Percentiles rank a stretch among this genome's conserved stretches.
Conservation (phyloP, 768 basidiomycete species). For the Suillus decipiens region DNA sequence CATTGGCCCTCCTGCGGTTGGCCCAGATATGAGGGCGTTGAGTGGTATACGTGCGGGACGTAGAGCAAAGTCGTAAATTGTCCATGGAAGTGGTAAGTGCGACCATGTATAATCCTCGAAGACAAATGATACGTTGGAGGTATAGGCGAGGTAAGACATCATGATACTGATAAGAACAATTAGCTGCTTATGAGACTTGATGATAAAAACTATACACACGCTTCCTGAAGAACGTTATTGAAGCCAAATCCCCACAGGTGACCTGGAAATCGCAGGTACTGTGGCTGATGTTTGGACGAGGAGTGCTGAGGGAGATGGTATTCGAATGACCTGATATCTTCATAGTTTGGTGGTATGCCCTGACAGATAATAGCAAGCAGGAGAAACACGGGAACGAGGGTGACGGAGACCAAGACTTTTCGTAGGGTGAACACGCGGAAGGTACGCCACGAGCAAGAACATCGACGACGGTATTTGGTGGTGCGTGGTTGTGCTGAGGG, state of each 20-base stretch:
- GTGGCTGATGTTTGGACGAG: conserved; percentile 18
- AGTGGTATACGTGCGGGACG: conserved; percentile 55
- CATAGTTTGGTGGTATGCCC: conserved; percentile 42
- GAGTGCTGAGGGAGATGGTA: conserved; percentile 42
- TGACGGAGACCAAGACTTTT: conserved; percentile 27
- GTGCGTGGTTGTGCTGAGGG: not conserved
- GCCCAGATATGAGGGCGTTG: conserved; percentile 60
- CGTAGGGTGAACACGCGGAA: conserved; percentile 26
- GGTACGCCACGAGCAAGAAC: conserved; percentile 15
- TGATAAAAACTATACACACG: conserved; percentile 37
- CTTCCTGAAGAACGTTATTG: conserved; percentile 64
- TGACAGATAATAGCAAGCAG: conserved; percentile 33
- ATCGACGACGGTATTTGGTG: conserved; percentile 15
- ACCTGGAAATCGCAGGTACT: conserved; percentile 52
- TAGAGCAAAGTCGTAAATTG: conserved; percentile 53
- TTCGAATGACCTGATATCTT: conserved; percentile 38
- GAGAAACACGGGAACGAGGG: conserved; percentile 24
- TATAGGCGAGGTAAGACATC: conserved; percentile 53
- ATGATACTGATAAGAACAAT: conserved; percentile 37
- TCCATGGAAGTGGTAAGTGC: conserved; percentile 51
- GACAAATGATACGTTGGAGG: conserved; percentile 54
- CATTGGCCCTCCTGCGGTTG: conserved; percentile 51
- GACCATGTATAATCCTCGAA: conserved; percentile 69
- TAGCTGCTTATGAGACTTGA: conserved; percentile 1
- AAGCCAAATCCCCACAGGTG: conserved; percentile 64